Percentiles rank a stretch among this genome's conserved stretches.
Evolutionary conservation across 2,329 filamentous ascomycete genomes (phyloP).

Genomic region (Aspergillus unguis): DNA sequence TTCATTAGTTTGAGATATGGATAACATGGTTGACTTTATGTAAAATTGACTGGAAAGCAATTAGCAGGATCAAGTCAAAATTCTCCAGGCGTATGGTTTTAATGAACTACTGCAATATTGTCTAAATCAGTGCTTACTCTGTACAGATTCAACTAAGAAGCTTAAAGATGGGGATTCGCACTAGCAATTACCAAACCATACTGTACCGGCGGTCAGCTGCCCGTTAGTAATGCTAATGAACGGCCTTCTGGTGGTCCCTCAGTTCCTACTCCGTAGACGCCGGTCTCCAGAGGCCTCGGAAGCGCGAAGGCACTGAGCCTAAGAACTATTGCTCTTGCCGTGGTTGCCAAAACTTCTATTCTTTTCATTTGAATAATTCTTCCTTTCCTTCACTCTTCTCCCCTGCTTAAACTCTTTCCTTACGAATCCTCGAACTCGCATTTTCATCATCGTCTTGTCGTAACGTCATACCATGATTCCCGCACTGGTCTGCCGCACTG

Average conservation of each 20-base stretch:
- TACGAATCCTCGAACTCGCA: background rate
- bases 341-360: background rate
- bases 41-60: background rate
- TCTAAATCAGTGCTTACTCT: too few species aligned
- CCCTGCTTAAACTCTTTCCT: background rate
- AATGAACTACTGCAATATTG: too few species aligned
- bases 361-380: background rate
- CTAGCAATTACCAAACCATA: slow-evolving; percentile 7
- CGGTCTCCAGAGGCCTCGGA: too few species aligned
- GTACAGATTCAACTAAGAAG: background rate
- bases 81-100: background rate
- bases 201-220: background rate
- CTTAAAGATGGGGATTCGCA: background rate
- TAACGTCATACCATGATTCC: slow-evolving; percentile 8
- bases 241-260: background rate
- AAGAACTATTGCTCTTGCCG: background rate
- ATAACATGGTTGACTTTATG: background rate
- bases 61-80: background rate
- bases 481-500: slow-evolving; percentile 5
- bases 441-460: background rate
- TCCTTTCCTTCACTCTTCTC: background rate
- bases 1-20: background rate
- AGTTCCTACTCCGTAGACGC: too few species aligned
- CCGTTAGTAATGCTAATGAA: background rate
- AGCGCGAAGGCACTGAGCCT: background rate